Base-by-base conservation (phyloP, 495 filamentous ascomycete genomes). In the Penicillium psychrofluorescens region DNA sequence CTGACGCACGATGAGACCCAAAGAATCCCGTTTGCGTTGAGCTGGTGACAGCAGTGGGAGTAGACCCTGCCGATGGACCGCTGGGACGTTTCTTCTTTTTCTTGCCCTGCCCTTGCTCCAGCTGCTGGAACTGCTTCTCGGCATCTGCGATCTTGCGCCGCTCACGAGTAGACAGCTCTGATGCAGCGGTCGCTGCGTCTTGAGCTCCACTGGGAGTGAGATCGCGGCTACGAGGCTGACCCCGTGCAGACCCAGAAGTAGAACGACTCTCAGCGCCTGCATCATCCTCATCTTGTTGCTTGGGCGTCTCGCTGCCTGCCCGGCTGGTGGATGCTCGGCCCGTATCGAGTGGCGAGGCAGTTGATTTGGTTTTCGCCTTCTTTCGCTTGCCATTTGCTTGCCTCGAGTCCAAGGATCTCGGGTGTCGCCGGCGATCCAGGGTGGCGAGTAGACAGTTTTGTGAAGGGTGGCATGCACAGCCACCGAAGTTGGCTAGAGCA, bases 91-190 rank as follows among this genome's bases (percentile, higher is more conserved):
- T 78, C 44, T 68, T 76, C 43, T 63, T 67, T 46, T 63, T 69
- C 27, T 39, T 44, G 14, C 70, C 62, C 39, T 76, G 72, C 40
- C 78, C 73, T 13, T 74, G 70, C 51, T 80, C 81, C 30, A 82
- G 56, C 48, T 75, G 67, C 40, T 76, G 73, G 50, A 83, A 85
- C 22, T 77, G 78, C 56, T 87, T 85, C 58, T 96, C 89, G 11
- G 88, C 75, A 61, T 85, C 84, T 13, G 85, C 83, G 22, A 95
- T 79, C 58, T 96, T 96, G 34, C 87, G 79, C 61, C 86, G 86
- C 51, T 96, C 90, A 11, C 90, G 79, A 45, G 85, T 88, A 6
- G 90, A 92, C 6, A 88, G 73, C 55, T 87, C 88, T 2, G 67
- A 67, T 53, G 66, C 80, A 38, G 64, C 72, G 65, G 55, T 7